Evolutionary conservation across 2,329 filamentous ascomycete genomes (phyloP).

Genomic region (Penicillium vulpinum): DNA sequence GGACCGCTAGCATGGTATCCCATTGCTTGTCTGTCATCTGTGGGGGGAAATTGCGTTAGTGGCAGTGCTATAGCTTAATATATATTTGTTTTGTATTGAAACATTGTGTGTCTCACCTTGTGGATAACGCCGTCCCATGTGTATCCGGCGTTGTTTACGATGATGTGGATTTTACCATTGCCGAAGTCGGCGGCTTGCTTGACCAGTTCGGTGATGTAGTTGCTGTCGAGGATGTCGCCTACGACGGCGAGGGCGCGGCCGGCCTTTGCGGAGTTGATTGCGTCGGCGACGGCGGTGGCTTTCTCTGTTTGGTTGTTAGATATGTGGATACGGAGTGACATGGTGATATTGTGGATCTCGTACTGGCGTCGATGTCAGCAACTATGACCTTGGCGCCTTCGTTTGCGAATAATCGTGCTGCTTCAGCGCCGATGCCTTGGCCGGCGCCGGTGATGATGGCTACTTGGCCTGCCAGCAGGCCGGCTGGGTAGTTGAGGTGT

Average conservation of each 20-base stretch:
- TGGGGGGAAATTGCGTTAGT: slow-evolving; percentile 3
- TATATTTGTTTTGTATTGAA: not conserved
- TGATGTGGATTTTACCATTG: slow-evolving; percentile 82
- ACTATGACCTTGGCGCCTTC: slow-evolving; percentile 84
- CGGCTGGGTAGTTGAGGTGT: slow-evolving; percentile 80
- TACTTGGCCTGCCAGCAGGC: slow-evolving; percentile 74
- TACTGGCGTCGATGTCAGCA: slow-evolving; percentile 76
- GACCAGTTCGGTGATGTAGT: slow-evolving; percentile 72
- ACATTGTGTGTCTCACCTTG: slow-evolving; percentile 53
- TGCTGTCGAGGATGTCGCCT: slow-evolving; percentile 72
- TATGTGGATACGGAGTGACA: too few species aligned
- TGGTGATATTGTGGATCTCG: slow-evolving; percentile 25
- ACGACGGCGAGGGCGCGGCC: slow-evolving; percentile 70
- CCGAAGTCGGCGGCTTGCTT: slow-evolving; percentile 76
- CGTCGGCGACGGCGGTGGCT: slow-evolving; percentile 64
- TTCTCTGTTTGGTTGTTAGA: slow-evolving; percentile 57
- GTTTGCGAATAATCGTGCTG: slow-evolving; percentile 77
- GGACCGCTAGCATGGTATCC: slow-evolving; percentile 81
- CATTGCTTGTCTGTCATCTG: slow-evolving; percentile 85
- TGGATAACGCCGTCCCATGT: slow-evolving; percentile 93
- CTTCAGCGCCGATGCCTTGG: slow-evolving; percentile 85
- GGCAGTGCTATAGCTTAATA: too few species aligned
- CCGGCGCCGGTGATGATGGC: slow-evolving; percentile 86
- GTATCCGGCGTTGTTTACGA: slow-evolving; percentile 89
- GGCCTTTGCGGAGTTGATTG: slow-evolving; percentile 64